Evolutionary conservation across 352 stramenopile genomes (phyloP), one percentile per base, ranked within the genome.

Genomic region (Phytophthora foliorum): DNA sequence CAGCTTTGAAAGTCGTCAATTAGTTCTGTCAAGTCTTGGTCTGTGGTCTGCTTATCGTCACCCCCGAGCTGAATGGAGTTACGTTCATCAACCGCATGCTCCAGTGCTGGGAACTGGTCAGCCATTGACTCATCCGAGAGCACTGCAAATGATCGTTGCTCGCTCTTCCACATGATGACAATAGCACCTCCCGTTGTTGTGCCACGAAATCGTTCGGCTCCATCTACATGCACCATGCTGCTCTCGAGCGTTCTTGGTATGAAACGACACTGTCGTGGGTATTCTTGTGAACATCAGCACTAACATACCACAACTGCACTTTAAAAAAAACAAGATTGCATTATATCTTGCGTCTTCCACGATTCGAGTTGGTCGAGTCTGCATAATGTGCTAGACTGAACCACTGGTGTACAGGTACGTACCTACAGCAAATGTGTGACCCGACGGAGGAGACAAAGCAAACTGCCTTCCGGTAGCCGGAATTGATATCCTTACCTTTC

Each of bases 391-490:
- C 3, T 49, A 52, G 19, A 60, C 54, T 63, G 50, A 57, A 62
- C 42, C 19, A 57, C 50, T 38, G 31, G 17, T 22, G 4, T 25
- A 21, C 31, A 11, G 17, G 38, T 22, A 45, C 39, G 38, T 22
- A 45, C 39, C 17, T 13, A 45, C 39, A 45, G 39, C 39, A 49
- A 32, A 38, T n/a, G 25, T 25, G 50, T 59, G 17, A 53, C 42
- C 39, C 38, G 68, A 64, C 77, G 74, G 77, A 74, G 68, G 74
- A 82, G 63, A 69, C 52, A 14, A 34, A 63, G 41, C 51, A 60
- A 46, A 44, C 36, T 44, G 19, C 24, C 24, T n/a, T n/a, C n/a
- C n/a, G n/a, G n/a, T n/a, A n/a, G n/a, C n/a, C 48, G 21, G 31
- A 38, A 29, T 24, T n/a, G 34, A 27, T 4, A 48, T 49, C 6